A percentile compares a stretch with the other conserved stretches of the same genome.
These are phyloP conservation scores for Taphrina deformans DNA, from an alignment of 1,139 yeast genomes.

Conservation along the genomic window DNA sequence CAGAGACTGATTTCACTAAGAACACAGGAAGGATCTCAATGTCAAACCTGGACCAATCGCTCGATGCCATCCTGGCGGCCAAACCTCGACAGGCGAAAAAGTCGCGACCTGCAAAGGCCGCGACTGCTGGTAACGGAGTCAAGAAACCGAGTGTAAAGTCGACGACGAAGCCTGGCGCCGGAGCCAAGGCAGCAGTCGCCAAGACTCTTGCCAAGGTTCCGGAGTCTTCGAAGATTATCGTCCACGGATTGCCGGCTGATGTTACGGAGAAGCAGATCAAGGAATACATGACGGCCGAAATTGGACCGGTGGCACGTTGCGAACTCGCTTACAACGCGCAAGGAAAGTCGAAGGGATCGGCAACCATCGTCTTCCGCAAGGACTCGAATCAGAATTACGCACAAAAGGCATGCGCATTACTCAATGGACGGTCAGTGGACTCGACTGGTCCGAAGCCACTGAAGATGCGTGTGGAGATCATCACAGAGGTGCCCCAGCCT, in stretches of 20 bases:
- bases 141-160: slow-evolving; percentile 41
- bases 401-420: slow-evolving; percentile 71
- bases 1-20: slow-evolving; percentile 41
- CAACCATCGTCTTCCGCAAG: slow-evolving; percentile 72
- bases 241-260: slow-evolving; percentile 32
- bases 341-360: slow-evolving; percentile 90
- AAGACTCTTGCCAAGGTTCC: neutral
- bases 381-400: slow-evolving; percentile 59
- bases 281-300: slow-evolving; percentile 86
- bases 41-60: slow-evolving; percentile 75
- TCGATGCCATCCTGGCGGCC: slow-evolving; percentile 89
- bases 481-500: slow-evolving; percentile 11
- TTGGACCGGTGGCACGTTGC: slow-evolving; percentile 79
- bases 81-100: slow-evolving; percentile 46
- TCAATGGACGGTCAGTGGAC: slow-evolving; percentile 92
- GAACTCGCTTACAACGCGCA: slow-evolving; percentile 77
- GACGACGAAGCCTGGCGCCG: slow-evolving; percentile 37
- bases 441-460: slow-evolving; percentile 59
- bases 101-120: slow-evolving; percentile 33
- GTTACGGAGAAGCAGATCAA: slow-evolving; percentile 43
- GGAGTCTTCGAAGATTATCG: slow-evolving; percentile 19
- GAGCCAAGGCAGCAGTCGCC: slow-evolving; percentile 1
- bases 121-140: slow-evolving; percentile 35
- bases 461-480: slow-evolving; percentile 47
- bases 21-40: slow-evolving; percentile 8